These are phyloP conservation scores for Neurospora sublineolata DNA, from an alignment of 495 filamentous ascomycete genomes.

Conservation along the genomic window DNA sequence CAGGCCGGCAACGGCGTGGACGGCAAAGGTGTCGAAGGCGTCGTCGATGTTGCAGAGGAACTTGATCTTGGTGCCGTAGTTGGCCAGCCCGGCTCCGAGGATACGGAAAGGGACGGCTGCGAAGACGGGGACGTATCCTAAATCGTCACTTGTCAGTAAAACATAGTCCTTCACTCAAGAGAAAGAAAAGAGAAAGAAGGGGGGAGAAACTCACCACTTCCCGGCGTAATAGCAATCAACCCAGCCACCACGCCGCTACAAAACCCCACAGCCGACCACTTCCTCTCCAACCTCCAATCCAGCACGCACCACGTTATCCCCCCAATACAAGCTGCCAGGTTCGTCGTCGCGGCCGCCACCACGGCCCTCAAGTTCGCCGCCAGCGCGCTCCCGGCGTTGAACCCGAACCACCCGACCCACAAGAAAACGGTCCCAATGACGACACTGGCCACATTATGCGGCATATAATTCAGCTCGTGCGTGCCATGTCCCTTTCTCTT, in stretches of 20 bases:
- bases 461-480: conserved; percentile 87
- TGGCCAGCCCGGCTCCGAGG: conserved; percentile 72
- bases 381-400: conserved; percentile 86
- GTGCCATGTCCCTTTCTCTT: conserved; percentile 78
- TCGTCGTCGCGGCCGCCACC: conserved; percentile 58
- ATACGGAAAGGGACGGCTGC: conserved; percentile 83
- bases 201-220: conserved; percentile 41
- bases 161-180: not conserved
- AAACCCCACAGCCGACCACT: conserved; percentile 96
- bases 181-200: not conserved
- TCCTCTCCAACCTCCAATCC: conserved; percentile 84
- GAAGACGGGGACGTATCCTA: conserved; percentile 82
- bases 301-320: conserved; percentile 91
- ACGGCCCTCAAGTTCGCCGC: conserved; percentile 76
- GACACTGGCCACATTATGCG: conserved; percentile 93
- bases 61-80: conserved; percentile 95
- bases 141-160: conserved; percentile 1
- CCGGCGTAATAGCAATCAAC: conserved; percentile 86
- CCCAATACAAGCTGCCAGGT: conserved; percentile 68
- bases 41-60: conserved; percentile 80
- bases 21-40: conserved; percentile 88
- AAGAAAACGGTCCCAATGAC: conserved; percentile 94
- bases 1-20: conserved; percentile 77
- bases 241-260: conserved; percentile 91
- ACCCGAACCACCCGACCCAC: conserved; percentile 98